Base-by-base conservation (phyloP, 495 filamentous ascomycete species). In the Chaetomium tenue region DNA sequence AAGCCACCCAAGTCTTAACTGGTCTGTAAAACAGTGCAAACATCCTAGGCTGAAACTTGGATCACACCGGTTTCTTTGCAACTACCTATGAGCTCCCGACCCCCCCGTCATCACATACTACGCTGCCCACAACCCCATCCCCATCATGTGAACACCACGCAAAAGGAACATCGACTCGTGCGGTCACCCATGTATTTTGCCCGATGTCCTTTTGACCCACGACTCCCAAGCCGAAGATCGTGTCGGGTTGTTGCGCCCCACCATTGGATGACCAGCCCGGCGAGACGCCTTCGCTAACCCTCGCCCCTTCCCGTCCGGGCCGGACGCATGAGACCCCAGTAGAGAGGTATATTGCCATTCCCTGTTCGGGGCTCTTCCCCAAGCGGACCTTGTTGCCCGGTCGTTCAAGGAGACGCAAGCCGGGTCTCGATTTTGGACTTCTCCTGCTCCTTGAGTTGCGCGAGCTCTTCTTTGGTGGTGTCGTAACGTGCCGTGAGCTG, bases 381-480 rank as follows among this genome's bases (percentile, higher is more conserved):
- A 42, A 12, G n/a, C 55, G 46, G 15, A 48, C 9, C 54, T 39
- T 37, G 20, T 18, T 64, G n/a, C n/a, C 42, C 50, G 28, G 39
- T 39, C 28, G 56, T 58, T 57, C 64, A 73, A 28, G 65, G 37
- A 15, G 61, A 67, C 2, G 71, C 78, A 71, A 97, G 76, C 68
- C 91, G 84, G 63, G 73, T 70, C 82, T 97, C 93, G 64, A 87
- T 84, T 84, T 87, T 93, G 70, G 71, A 75, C 76, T 80, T 87
- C 85, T 97, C 92, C 56, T 77, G 70, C 55, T 88, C 79, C 74
- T 78, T 82, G 40, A 91, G 73, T 62, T 83, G 81, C 63, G 81
- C 81, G 46, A 96, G 75, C 77, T 98, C 94, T 12, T 93, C 90
- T 78, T 84, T 89, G 28, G 84, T 84, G 44, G 88, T 86, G 76